Evolutionary conservation across 1,284 basidiomycete species (phyloP).

Genomic region (Cutaneotrichosporon cavernicola): DNA sequence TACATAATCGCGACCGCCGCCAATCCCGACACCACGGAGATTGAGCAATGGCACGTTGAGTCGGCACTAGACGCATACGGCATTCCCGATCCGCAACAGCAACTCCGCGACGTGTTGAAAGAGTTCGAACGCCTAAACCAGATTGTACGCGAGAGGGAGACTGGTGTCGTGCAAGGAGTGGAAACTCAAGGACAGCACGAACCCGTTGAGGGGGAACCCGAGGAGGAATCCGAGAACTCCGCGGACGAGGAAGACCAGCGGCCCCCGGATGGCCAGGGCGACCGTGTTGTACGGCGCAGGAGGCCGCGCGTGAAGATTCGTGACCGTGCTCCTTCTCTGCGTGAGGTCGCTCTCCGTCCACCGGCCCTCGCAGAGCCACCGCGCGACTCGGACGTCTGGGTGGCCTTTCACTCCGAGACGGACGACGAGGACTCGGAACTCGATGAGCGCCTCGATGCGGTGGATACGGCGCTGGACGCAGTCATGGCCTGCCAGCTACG

Average conservation of each 20-base stretch:
- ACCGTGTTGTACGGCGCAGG: neutral
- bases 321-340: neutral
- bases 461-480: slow-evolving; percentile 7
- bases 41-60: neutral
- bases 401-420: neutral
- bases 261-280: neutral
- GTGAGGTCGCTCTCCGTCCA: neutral
- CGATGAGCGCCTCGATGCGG: slow-evolving; percentile 11
- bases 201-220: neutral
- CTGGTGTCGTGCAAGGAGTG: neutral
- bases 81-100: neutral
- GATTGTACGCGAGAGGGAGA: neutral
- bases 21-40: neutral
- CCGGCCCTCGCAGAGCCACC: neutral
- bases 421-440: slow-evolving; percentile 18
- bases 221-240: too few relatives aligned
- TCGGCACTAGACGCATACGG: neutral
- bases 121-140: neutral
- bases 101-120: neutral
- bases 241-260: neutral
- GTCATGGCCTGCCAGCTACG: slow-evolving; percentile 5
- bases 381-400: neutral
- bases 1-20: neutral
- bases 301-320: neutral
- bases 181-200: neutral